Conservation (phyloP, 768 basidiomycete genomes). For the Clitopilus passeckerianus region DNA sequence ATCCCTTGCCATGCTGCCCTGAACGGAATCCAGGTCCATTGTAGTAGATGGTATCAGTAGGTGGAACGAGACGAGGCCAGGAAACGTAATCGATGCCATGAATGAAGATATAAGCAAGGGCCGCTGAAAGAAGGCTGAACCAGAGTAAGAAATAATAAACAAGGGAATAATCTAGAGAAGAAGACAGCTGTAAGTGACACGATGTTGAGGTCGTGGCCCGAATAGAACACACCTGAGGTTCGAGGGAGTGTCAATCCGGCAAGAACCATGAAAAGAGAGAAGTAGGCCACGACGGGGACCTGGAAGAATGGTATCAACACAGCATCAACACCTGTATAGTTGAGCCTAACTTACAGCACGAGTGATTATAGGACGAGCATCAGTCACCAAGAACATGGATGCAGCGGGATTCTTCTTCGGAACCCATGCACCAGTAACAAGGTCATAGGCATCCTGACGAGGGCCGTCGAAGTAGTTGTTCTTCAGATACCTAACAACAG, state of each 20-base stretch:
- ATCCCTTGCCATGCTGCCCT: slow-evolving; percentile 69
- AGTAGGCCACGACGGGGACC: slow-evolving; percentile 81
- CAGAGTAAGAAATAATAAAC: slow-evolving; percentile 83
- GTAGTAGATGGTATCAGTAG: slow-evolving; percentile 84
- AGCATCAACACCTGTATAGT: neutral
- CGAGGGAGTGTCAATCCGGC: slow-evolving; percentile 85
- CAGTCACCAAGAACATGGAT: slow-evolving; percentile 67
- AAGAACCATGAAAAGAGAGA: slow-evolving; percentile 84
- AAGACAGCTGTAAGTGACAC: slow-evolving; percentile 1
- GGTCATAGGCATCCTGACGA: slow-evolving; percentile 93
- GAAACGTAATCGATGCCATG: slow-evolving; percentile 93
- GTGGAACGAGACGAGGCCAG: slow-evolving; percentile 86
- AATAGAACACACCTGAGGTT: slow-evolving; percentile 63
- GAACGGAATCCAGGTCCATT: slow-evolving; percentile 85
- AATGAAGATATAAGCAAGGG: slow-evolving; percentile 69
- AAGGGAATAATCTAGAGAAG: slow-evolving; percentile 71
- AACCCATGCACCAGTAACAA: slow-evolving; percentile 88
- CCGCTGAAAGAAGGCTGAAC: slow-evolving; percentile 56
- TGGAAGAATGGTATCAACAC: slow-evolving; percentile 23
- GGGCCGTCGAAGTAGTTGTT: slow-evolving; percentile 98
- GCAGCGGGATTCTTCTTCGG: slow-evolving; percentile 73
- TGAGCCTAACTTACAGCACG: slow-evolving; percentile 59
- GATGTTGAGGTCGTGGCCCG: neutral
- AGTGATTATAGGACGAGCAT: slow-evolving; percentile 75
- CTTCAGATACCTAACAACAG: slow-evolving; percentile 79